Percentiles rank a stretch among this genome's conserved stretches.
Conservation (phyloP, 345 rosid species). For the Combretum micranthum region DNA sequence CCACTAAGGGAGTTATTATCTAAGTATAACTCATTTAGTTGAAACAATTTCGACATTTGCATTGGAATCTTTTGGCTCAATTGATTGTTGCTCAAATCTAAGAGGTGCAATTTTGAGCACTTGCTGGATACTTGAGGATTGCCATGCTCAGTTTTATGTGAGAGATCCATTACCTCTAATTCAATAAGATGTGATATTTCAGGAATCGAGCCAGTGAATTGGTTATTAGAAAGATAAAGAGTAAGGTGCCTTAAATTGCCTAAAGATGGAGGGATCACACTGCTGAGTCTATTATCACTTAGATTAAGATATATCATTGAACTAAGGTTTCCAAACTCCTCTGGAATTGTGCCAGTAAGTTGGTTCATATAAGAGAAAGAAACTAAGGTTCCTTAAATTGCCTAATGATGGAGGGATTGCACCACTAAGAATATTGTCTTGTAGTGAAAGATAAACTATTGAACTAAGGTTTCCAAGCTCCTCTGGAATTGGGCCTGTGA, state of each 20-base stretch:
- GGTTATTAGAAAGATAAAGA: constrained; percentile 2
- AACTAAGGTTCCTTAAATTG: constrained; percentile 9
- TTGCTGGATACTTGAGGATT: not conserved
- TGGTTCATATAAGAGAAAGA: constrained; percentile 7
- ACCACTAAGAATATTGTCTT: constrained; percentile 13
- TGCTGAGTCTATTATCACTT: constrained; percentile 1
- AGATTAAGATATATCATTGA: constrained; percentile 6
- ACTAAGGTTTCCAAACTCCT: constrained; percentile 10
- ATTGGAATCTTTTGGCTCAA: constrained; percentile 20
- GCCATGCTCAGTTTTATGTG: constrained; percentile 16
- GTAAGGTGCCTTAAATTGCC: constrained; percentile 1
- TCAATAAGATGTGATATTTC: not conserved
- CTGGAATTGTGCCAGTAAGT: constrained; percentile 19
- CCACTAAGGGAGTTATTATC: too few species aligned
- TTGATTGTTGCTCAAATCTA: constrained; percentile 30
- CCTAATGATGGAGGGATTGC: constrained; percentile 14
- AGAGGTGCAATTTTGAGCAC: not conserved
- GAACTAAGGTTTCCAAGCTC: constrained; percentile 22
- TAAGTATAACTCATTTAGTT: not conserved
- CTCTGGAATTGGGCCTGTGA: constrained; percentile 22
- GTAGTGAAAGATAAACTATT: constrained; percentile 10
- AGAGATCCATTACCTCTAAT: constrained; percentile 18
- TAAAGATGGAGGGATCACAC: constrained; percentile 7
- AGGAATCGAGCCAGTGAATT: constrained; percentile 7
- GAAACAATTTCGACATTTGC: constrained; percentile 4